A percentile compares a stretch with the other conserved stretches of the same genome.
phyloP scores from a whole-genome alignment of 148 eudicot genomes.

The Rhododendron griersonianum region DNA sequence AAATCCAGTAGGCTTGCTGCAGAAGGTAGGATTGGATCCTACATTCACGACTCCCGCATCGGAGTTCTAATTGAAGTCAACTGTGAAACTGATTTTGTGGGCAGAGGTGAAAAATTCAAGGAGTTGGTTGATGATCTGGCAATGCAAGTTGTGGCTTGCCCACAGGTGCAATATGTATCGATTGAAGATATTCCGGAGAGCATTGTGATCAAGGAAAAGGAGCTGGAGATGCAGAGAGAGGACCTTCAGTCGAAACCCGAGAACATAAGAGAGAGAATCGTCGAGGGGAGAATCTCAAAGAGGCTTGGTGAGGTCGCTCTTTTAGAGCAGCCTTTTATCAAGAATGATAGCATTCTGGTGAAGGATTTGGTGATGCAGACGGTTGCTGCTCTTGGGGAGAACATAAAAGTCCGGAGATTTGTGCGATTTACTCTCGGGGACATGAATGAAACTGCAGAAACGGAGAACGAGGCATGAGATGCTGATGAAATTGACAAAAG shows the following conservation, averaged over 20 bases:
- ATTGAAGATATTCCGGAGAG: conserved; percentile 70
- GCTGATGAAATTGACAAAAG: not conserved
- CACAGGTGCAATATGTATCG: conserved; percentile 71
- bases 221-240: conserved; percentile 94
- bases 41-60: conserved; percentile 89
- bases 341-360: conserved; percentile 68
- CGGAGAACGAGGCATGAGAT: conserved; percentile 36
- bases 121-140: conserved; percentile 91
- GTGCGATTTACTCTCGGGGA: conserved; percentile 80
- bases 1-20: conserved; percentile 88
- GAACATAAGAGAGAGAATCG: conserved; percentile 79
- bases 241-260: conserved; percentile 82
- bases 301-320: conserved; percentile 96
- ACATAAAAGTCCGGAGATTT: conserved; percentile 84
- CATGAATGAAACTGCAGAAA: conserved; percentile 18
- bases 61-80: conserved; percentile 93
- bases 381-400: conserved; percentile 89
- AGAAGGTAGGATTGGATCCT: conserved; percentile 91
- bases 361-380: conserved; percentile 94
- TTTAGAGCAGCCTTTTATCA: conserved; percentile 81
- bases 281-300: conserved; percentile 81
- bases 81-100: conserved; percentile 96
- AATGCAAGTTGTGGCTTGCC: conserved; percentile 96
- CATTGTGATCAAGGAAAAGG: conserved; percentile 59
- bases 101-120: conserved; percentile 77